These are phyloP conservation scores for Suhomyces taliae DNA, from an alignment of 1,139 yeast genomes.

Conservation along the genomic window DNA sequence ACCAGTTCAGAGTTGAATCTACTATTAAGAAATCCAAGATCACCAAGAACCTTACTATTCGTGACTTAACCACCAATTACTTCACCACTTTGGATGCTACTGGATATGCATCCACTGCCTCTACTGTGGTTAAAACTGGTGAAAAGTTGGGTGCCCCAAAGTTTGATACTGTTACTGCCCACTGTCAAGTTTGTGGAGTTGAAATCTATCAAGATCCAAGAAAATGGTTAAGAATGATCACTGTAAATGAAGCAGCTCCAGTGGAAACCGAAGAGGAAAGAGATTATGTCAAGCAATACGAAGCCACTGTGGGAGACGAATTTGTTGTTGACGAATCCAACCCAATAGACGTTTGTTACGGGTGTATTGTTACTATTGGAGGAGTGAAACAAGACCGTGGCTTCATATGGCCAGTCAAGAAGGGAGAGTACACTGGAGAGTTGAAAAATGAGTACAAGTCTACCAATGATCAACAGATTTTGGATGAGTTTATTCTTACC, in stretches of 20 bases:
- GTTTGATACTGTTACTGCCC: conserved; percentile 14
- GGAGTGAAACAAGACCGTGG: conserved; percentile 34
- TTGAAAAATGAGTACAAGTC: conserved; percentile 8
- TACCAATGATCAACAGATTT: conserved; percentile 9
- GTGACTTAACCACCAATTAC: conserved; percentile 75
- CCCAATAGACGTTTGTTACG: conserved; percentile 60
- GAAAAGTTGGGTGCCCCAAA: conserved; percentile 67
- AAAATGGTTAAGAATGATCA: conserved; percentile 71
- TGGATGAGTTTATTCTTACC: conserved; percentile 52
- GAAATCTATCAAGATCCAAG: conserved; percentile 57
- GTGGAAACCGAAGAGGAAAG: conserved; percentile 50
- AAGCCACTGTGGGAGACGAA: conserved; percentile 3
- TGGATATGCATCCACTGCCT: conserved; percentile 87
- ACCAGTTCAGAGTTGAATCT: conserved; percentile 21
- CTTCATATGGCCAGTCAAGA: conserved; percentile 55
- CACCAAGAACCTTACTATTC: conserved; percentile 73
- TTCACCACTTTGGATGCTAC: conserved; percentile 67
- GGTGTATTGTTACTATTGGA: conserved; percentile 67
- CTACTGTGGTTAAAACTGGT: conserved; percentile 91
- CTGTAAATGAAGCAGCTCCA: conserved; percentile 61
- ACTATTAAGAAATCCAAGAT: conserved; percentile 31
- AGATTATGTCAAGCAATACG: conserved; percentile 30
- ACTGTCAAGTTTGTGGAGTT: conserved; percentile 56
- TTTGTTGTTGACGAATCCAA: conserved; percentile 2
- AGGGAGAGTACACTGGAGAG: conserved; percentile 21